Conservation (phyloP, 2,329 filamentous ascomycete genomes). For the Clonostachys sp. region DNA sequence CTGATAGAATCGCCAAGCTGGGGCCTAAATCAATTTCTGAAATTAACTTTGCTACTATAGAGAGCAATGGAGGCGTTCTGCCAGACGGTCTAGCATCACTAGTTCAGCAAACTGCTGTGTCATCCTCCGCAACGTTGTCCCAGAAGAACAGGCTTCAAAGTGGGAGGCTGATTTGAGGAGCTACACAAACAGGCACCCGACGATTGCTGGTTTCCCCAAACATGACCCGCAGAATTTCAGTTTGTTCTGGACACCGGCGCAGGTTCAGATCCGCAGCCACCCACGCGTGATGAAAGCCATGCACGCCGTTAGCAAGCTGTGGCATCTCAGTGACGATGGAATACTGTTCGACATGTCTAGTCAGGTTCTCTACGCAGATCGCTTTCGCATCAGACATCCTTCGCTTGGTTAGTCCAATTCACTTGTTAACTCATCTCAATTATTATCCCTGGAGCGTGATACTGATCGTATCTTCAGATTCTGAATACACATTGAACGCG, state of each 20-base stretch:
- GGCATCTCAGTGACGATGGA: constrained; percentile 23
- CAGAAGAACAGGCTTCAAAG: constrained; percentile 8
- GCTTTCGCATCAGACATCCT: constrained; percentile 45
- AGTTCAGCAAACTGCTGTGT: constrained; percentile 7
- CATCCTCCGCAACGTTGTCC: constrained; percentile 13
- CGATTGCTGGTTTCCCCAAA: constrained; percentile 44
- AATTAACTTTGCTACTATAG: constrained; percentile 7
- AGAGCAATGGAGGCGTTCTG: constrained; percentile 4
- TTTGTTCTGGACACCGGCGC: constrained; percentile 68
- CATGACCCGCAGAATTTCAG: constrained; percentile 68
- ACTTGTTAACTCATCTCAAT: not conserved
- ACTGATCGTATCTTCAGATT: constrained; percentile 29
- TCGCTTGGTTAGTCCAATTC: not conserved
- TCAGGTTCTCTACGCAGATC: constrained; percentile 58
- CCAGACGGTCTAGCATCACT: constrained; percentile 3
- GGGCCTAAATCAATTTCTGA: constrained; percentile 8
- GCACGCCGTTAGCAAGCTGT: constrained; percentile 53
- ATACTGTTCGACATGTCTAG: constrained; percentile 41
- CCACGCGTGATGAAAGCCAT: constrained; percentile 48
- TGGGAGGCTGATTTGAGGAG: constrained; percentile 11
- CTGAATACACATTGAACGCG: constrained; percentile 49
- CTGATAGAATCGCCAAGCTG: constrained; percentile 3
- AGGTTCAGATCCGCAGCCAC: constrained; percentile 64
- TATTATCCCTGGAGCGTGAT: no score
- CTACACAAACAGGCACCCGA: constrained; percentile 11